These are phyloP conservation scores for Alternaria viburni DNA, from an alignment of 2,329 filamentous ascomycete species.

Conservation along the genomic window DNA sequence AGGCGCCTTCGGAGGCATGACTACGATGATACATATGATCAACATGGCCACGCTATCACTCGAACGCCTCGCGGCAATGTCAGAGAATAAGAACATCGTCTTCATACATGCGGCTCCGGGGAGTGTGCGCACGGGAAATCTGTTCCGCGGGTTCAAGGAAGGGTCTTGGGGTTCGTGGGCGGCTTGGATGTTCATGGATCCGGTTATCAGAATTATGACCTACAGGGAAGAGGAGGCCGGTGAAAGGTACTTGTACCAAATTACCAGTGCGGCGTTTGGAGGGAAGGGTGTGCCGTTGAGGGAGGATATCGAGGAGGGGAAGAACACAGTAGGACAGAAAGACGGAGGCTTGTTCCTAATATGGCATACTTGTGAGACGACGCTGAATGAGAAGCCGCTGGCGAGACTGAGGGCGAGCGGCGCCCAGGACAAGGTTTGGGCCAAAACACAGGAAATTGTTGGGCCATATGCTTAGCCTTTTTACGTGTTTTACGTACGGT, in stretches of 20 bases:
- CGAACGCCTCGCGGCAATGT: slow-evolving; percentile 29
- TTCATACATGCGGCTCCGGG: slow-evolving; percentile 50
- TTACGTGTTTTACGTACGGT: not conserved
- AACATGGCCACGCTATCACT: slow-evolving; percentile 39
- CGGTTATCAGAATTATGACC: not conserved
- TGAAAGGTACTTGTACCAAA: slow-evolving; percentile 10
- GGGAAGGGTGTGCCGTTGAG: not conserved
- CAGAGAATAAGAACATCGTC: slow-evolving; percentile 37
- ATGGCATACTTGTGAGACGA: not conserved
- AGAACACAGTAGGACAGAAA: not conserved
- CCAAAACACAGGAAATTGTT: not conserved
- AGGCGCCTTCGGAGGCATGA: slow-evolving; percentile 36
- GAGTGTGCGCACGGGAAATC: slow-evolving; percentile 46
- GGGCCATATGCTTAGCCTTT: not conserved
- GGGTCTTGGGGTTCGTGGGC: slow-evolving; percentile 17
- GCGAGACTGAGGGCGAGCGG: not conserved
- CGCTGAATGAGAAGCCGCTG: not conserved
- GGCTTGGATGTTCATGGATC: slow-evolving; percentile 3
- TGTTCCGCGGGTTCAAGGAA: slow-evolving; percentile 17
- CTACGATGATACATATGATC: slow-evolving; percentile 34
- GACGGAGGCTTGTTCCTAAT: not conserved
- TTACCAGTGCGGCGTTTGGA: slow-evolving; percentile 14
- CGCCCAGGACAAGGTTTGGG: not conserved
- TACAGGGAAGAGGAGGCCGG: slow-evolving; percentile 9
- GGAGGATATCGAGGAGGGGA: not conserved